Evolutionary conservation across 78 protist species (phyloP).

Genomic region (Goniomonas avonlea): DNA sequence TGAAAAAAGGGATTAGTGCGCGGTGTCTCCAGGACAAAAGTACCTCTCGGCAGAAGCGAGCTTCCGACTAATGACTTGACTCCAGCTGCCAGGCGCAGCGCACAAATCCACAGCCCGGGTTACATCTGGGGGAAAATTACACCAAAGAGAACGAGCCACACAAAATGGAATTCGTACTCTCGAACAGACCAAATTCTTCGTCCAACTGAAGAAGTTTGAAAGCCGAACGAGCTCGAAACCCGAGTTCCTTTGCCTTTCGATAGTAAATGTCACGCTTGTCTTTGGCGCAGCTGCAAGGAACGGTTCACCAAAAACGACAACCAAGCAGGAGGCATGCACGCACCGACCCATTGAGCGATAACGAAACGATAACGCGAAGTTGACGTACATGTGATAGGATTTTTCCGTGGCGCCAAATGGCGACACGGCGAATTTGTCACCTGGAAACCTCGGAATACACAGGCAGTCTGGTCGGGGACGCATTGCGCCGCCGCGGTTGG

Average conservation of each 20-base stretch:
- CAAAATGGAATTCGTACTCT: too few relatives aligned
- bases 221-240: slow-evolving; percentile 91
- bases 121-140: not conserved
- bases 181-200: slow-evolving; percentile 77
- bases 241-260: slow-evolving; percentile 96
- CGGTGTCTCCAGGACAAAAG: too few relatives aligned
- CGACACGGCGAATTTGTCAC: too few relatives aligned
- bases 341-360: not conserved
- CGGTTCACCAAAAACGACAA: not conserved
- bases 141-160: not conserved
- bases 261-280: slow-evolving; percentile 89
- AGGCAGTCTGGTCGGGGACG: too few relatives aligned
- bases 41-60: too few relatives aligned
- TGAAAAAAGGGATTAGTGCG: too few relatives aligned
- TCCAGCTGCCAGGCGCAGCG: slow-evolving; percentile 27
- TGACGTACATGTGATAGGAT: too few relatives aligned
- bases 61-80: not conserved
- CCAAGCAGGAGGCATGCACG: not conserved
- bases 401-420: too few relatives aligned
- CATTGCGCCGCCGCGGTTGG: too few relatives aligned
- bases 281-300: slow-evolving; percentile 35
- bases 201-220: slow-evolving; percentile 95
- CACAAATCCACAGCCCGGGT: too few relatives aligned
- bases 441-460: too few relatives aligned
- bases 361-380: too few relatives aligned